phyloP scores from a whole-genome alignment of 352 stramenopile species.

The Pythium biforme region DNA sequence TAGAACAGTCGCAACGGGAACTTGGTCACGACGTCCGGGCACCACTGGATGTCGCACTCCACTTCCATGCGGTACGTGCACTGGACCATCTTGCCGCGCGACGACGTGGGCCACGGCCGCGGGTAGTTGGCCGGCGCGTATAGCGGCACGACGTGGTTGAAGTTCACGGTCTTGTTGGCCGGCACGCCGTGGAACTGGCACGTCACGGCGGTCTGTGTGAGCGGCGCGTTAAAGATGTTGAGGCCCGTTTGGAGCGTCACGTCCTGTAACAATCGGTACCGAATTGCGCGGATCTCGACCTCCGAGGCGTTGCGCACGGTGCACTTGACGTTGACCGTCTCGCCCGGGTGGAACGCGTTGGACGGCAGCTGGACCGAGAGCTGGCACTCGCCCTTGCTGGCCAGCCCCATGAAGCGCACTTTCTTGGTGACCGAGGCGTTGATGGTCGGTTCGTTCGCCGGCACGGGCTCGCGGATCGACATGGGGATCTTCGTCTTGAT shows the following conservation, averaged over 20 bases:
- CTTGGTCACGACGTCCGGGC: conserved; percentile 42
- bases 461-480: conserved; percentile 42
- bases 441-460: background rate
- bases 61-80: conserved; percentile 53
- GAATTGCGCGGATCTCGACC: background rate
- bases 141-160: background rate
- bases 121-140: background rate
- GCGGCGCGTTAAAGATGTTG: conserved; percentile 18
- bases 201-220: conserved; percentile 36
- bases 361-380: conserved; percentile 55
- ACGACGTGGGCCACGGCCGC: conserved; percentile 23
- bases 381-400: conserved; percentile 37
- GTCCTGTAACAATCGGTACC: background rate
- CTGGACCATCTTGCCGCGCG: conserved; percentile 36
- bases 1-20: conserved; percentile 31
- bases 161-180: conserved; percentile 21
- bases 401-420: conserved; percentile 51
- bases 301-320: conserved; percentile 10
- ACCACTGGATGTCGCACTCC: conserved; percentile 59
- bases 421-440: conserved; percentile 20
- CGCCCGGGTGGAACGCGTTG: conserved; percentile 53
- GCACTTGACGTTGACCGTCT: conserved; percentile 54
- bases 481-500: conserved; percentile 52
- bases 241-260: conserved; percentile 36
- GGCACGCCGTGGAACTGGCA: conserved; percentile 49